Conservation (phyloP, 805 yeast genomes). For the Ogataea neopini region DNA sequence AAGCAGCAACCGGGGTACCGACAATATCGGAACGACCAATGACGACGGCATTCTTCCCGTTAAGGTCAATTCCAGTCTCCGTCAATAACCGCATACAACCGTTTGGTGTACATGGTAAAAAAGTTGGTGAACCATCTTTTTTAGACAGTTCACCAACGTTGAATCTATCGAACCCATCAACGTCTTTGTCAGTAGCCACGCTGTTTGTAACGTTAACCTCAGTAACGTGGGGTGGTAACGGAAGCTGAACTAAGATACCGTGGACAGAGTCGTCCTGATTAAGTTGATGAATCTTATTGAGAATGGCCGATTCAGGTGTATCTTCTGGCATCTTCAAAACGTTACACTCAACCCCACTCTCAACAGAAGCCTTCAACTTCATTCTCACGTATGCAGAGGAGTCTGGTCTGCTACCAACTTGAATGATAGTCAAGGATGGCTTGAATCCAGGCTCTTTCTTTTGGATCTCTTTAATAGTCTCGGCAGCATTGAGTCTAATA, state of each 20-base stretch:
- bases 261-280: constrained; percentile 63
- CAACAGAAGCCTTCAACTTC: constrained; percentile 77
- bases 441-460: constrained; percentile 51
- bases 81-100: constrained; percentile 70
- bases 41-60: constrained; percentile 78
- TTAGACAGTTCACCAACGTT: constrained; percentile 79
- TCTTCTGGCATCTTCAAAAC: constrained; percentile 59
- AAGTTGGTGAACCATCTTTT: constrained; percentile 67
- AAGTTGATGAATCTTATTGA: constrained; percentile 53
- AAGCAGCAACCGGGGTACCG: constrained; percentile 75
- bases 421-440: constrained; percentile 70
- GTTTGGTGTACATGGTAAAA: constrained; percentile 82
- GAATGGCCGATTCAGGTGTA: constrained; percentile 55
- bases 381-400: constrained; percentile 79
- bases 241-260: constrained; percentile 76
- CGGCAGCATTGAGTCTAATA: constrained; percentile 44
- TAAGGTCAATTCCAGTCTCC: constrained; percentile 53
- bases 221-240: constrained; percentile 69
- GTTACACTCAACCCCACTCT: constrained; percentile 63
- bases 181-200: constrained; percentile 69
- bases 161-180: constrained; percentile 79
- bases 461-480: constrained; percentile 44
- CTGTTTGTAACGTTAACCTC: constrained; percentile 68
- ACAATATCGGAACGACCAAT: constrained; percentile 86
- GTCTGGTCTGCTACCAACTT: constrained; percentile 77